phyloP scores from a whole-genome alignment of 495 filamentous ascomycete species.

The Penicillium malachiteum region DNA sequence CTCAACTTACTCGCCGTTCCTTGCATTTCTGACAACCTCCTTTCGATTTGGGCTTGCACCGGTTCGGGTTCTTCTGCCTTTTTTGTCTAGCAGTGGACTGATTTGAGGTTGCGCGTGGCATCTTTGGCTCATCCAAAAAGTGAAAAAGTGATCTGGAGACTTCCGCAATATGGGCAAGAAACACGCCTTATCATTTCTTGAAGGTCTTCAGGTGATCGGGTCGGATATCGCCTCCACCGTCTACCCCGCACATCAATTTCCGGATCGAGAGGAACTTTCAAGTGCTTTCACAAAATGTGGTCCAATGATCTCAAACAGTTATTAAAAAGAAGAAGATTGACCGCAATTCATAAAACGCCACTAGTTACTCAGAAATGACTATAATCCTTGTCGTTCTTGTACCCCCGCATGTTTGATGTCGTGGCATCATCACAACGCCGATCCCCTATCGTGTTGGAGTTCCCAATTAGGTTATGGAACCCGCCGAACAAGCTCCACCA shows the following conservation, averaged over 20 bases:
- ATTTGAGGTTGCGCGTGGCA: slow-evolving; percentile 2
- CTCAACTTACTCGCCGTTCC: slow-evolving; percentile 28
- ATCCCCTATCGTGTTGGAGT: neutral
- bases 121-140: neutral
- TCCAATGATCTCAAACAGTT: neutral
- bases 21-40: slow-evolving; percentile 26
- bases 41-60: slow-evolving; percentile 26
- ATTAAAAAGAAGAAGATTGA: neutral
- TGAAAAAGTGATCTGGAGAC: neutral
- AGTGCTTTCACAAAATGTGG: neutral
- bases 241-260: slow-evolving; percentile 4
- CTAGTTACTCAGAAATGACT: neutral
- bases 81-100: slow-evolving; percentile 4
- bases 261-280: slow-evolving; percentile 1
- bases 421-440: neutral
- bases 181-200: slow-evolving; percentile 2
- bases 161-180: slow-evolving; percentile 1
- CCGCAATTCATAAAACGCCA: neutral
- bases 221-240: slow-evolving; percentile 3
- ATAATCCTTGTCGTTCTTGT: neutral
- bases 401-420: neutral
- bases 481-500: neutral
- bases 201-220: slow-evolving; percentile 6
- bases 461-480: neutral
- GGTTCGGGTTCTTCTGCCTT: slow-evolving; percentile 27